phyloP scores from a whole-genome alignment of 2,329 filamentous ascomycete species.

The Alternaria hordeiaustralica region DNA sequence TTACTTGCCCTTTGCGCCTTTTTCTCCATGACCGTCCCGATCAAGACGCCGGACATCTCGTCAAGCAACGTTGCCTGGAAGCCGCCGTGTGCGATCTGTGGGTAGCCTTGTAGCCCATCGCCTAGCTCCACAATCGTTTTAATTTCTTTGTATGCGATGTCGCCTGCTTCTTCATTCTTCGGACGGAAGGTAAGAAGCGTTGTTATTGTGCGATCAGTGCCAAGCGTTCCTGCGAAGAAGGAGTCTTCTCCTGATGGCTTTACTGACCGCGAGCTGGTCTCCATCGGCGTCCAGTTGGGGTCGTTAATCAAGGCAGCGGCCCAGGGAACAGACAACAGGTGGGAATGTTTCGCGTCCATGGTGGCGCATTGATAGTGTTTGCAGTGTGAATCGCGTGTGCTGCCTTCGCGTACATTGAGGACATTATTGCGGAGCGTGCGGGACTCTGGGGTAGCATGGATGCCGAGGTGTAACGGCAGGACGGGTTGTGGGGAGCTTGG shows the following conservation, averaged over 20 bases:
- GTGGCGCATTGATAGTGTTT: constrained; percentile 12
- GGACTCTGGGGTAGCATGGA: not conserved
- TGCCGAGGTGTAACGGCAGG: constrained; percentile 9
- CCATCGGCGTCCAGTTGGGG: constrained; percentile 50
- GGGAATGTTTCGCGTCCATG: constrained; percentile 26
- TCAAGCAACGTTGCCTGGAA: constrained; percentile 65
- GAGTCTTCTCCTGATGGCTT: constrained; percentile 56
- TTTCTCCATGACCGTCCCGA: constrained; percentile 52
- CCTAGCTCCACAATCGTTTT: constrained; percentile 55
- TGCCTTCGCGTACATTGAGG: not conserved
- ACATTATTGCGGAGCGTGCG: constrained; percentile 8
- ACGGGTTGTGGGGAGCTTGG: not conserved
- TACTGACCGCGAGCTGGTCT: constrained; percentile 41
- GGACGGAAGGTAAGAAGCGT: constrained; percentile 33
- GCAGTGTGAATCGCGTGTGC: not conserved
- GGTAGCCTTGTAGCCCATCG: constrained; percentile 61
- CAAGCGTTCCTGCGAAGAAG: constrained; percentile 61
- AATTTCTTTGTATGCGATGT: constrained; percentile 44
- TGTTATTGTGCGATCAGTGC: constrained; percentile 58
- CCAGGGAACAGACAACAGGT: constrained; percentile 55
- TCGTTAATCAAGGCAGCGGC: constrained; percentile 54
- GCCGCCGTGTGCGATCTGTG: constrained; percentile 63
- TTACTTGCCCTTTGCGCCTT: constrained; percentile 14
- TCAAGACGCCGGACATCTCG: constrained; percentile 61
- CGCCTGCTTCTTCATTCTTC: constrained; percentile 19